These are phyloP conservation scores for Mycena galopus DNA, from an alignment of 768 basidiomycete genomes.

Conservation along the genomic window DNA sequence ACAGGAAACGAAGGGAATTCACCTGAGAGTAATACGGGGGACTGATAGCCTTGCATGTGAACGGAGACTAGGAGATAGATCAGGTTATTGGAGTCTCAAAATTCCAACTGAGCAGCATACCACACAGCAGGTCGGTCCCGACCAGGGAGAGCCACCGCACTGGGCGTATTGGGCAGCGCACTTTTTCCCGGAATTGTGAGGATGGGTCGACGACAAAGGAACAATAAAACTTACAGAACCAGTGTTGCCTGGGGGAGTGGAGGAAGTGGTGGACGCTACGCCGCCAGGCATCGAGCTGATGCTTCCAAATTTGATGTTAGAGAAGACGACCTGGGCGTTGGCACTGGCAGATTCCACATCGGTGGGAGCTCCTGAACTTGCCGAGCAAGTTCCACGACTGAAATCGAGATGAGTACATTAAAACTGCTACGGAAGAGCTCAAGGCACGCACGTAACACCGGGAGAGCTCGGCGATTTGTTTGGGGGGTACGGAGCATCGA, in stretches of 20 bases:
- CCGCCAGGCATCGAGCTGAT: constrained; percentile 17
- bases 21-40: constrained; percentile 2
- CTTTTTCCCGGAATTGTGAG: constrained; percentile 1
- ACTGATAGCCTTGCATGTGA: not conserved
- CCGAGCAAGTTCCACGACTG: constrained; percentile 26
- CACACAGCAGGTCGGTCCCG: constrained; percentile 1
- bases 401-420: constrained; percentile 15
- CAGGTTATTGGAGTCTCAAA: not conserved
- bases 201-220: not conserved
- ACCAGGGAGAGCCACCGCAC: not conserved
- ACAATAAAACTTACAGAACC: not conserved
- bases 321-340: constrained; percentile 27
- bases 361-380: constrained; percentile 10
- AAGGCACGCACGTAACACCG: constrained; percentile 28
- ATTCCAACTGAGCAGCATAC: not conserved
- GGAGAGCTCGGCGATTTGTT: constrained; percentile 23
- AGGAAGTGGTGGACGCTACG: not conserved
- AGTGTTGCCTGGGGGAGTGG: not conserved
- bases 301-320: constrained; percentile 26
- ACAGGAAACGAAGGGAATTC: not conserved
- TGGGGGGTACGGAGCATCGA: constrained; percentile 27
- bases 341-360: constrained; percentile 15
- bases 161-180: not conserved
- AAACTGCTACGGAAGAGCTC: not conserved
- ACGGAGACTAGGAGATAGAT: not conserved